Evolutionary conservation across 2,329 filamentous ascomycete species (phyloP).

Genomic region (Chaetomiaceae sp.): DNA sequence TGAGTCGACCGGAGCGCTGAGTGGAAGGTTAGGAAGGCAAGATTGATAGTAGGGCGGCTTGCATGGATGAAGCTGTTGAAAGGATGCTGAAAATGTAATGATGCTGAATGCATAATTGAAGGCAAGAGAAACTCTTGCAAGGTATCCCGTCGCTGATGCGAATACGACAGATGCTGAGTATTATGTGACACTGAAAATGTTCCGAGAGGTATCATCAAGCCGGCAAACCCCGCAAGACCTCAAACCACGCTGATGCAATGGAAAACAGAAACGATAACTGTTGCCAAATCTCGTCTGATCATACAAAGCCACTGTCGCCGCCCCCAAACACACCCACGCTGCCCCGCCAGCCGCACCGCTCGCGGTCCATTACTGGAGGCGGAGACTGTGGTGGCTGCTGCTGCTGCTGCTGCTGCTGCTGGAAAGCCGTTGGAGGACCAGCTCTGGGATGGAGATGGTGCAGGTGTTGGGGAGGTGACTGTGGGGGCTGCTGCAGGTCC

Average conservation of each 20-base stretch:
- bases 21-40: too few relatives aligned
- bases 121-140: not conserved
- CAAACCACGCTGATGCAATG: not conserved
- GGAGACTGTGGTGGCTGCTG: constrained; percentile 22
- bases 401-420: constrained; percentile 35
- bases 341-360: constrained; percentile 53
- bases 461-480: constrained; percentile 25
- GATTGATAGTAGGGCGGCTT: too few relatives aligned
- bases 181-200: not conserved
- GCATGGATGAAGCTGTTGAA: not conserved
- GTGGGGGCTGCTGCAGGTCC: constrained; percentile 37
- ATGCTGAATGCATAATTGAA: not conserved
- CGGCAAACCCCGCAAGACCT: not conserved
- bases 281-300: constrained; percentile 20
- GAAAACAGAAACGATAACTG: not conserved
- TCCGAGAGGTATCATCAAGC: not conserved
- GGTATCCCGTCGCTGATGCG: too few relatives aligned
- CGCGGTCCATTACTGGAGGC: constrained; percentile 33
- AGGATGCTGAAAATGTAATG: not conserved
- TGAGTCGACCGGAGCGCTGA: not conserved
- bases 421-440: constrained; percentile 25
- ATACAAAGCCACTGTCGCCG: constrained; percentile 53
- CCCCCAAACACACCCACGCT: constrained; percentile 50
- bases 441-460: constrained; percentile 31
- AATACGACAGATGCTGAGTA: not conserved